Conservation (phyloP, 139 green algal species). For the Edaphochlamys debaryana region DNA sequence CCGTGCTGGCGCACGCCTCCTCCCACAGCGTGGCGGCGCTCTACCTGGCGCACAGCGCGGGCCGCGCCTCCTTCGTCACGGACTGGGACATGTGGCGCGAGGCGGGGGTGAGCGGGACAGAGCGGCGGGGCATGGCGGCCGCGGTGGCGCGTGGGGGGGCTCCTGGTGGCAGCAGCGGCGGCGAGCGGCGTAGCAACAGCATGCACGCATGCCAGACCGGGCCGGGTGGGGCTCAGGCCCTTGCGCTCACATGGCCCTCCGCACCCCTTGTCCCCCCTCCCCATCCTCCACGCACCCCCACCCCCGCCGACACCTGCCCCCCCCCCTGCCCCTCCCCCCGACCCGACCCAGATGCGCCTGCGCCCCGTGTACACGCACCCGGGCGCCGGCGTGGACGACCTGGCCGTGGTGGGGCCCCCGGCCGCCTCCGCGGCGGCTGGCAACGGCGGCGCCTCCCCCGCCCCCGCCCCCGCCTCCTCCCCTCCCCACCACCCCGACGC, state of each 20-base stretch:
- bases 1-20: conserved; percentile 78
- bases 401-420: neutral
- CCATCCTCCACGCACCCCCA: no score
- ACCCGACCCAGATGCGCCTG: conserved; percentile 42
- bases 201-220: no score
- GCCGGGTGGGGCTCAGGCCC: no score
- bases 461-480: neutral
- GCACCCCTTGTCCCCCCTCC: no score
- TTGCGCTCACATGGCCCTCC: no score
- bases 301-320: no score
- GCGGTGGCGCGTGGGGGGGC: neutral
- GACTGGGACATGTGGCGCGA: conserved; percentile 86
- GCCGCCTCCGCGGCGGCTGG: neutral
- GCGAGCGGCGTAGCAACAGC: no score
- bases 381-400: conserved; percentile 1
- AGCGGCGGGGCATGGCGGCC: neutral
- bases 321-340: no score
- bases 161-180: neutral
- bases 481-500: neutral
- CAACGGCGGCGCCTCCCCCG: neutral
- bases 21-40: conserved; percentile 36
- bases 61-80: conserved; percentile 73
- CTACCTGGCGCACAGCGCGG: conserved; percentile 57
- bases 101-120: conserved; percentile 66
- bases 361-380: conserved; percentile 56